Evolutionary conservation across 306 rosid genomes (phyloP), one percentile per base, ranked within the genome.

Genomic region (Quercus glauca): DNA sequence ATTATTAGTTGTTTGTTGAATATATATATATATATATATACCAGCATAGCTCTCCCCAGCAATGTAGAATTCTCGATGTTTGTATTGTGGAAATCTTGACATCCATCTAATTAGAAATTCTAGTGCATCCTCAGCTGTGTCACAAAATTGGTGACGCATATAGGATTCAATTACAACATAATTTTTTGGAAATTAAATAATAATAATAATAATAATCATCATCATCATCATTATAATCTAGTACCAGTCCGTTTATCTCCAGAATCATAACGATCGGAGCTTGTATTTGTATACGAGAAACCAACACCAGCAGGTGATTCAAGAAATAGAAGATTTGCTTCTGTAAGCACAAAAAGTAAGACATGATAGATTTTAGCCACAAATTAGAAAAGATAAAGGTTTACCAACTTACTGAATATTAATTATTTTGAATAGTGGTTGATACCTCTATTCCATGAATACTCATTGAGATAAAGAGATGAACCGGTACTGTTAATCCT

Each of bases 261-360:
- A 5, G 89, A 78, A 80, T 87, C 84, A 74, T 58, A 73, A 49
- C 87, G 94, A 84, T 93, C 88, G 4, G 93, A 87, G 79, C 87
- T 90, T 63, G 90, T 93, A 70, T 93, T 93, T 58, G 98, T 81
- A 76, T 93, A 93, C 11, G 98, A 93, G 89, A 93, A 93, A 52
- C 98, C 98, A 76, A 93, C 98, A 58, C 98, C 98, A 73, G 92
- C 98, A 49, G 98, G 98, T 0, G 98, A 93, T 83, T 93, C 98
- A 77, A 93, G 93, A 80, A 93, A 93, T 23, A 93, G 77, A 59
- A 91, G 71, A 85, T 93, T 91, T 77, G 94, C 97, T 71, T 91
- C 97, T 91, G 93, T 70, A 75, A 28, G 70, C 13, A 55, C 61
- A 75, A 35, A 31, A 72, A 37, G 74, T 19, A 56, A 52, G 5